Evolutionary conservation across 164 flowering plant species (phyloP), one percentile per base, ranked within the genome.

Genomic region (Magnolia changhungtana): DNA sequence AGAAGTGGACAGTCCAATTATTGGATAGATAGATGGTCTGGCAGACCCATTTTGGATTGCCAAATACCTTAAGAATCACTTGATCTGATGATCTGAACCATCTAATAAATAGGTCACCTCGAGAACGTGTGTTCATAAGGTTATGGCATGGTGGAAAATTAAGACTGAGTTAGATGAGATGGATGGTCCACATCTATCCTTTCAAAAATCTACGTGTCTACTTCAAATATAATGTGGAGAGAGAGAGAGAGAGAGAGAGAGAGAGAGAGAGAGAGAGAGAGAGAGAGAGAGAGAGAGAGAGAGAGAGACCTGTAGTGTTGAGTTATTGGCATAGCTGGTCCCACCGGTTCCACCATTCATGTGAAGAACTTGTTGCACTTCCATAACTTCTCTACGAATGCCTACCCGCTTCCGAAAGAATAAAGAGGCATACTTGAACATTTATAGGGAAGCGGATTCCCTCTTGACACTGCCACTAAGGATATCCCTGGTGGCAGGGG

Each of bases 61-160:
- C 72, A 45, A 92, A 65, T 8, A 90, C 11, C 59, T 82, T 77
- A 3, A 84, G 78, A 2, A 82, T 75, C 1, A 71, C 82, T 1
- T 80, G 63, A 37, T 37, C 4, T 37, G 45, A 37, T 37, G 5
- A 37, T 37, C 45, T 0, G 45, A 4, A 37, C 45, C n/a, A 90
- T 63, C 97, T 94, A 0, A 91, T 85, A 23, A 0, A 91, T 85
- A 23, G 94, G 88, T 71, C 94, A 92, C 0, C 97, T 93, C 81
- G 90, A 31, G 71, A 89, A 93, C 8, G 89, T 92, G 19, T 90
- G 81, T 67, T 74, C 49, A 11, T 87, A 45, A 71, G 66, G 72
- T 24, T 77, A 55, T 2, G 80, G 80, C 29, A 59, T 27, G 23
- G 50, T 71, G 71, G 61, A 58, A 74, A 58, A 21, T 76, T 75